These are phyloP conservation scores for Chamaecrista fasciculata DNA, from an alignment of 306 rosid genomes.

Conservation along the genomic window DNA sequence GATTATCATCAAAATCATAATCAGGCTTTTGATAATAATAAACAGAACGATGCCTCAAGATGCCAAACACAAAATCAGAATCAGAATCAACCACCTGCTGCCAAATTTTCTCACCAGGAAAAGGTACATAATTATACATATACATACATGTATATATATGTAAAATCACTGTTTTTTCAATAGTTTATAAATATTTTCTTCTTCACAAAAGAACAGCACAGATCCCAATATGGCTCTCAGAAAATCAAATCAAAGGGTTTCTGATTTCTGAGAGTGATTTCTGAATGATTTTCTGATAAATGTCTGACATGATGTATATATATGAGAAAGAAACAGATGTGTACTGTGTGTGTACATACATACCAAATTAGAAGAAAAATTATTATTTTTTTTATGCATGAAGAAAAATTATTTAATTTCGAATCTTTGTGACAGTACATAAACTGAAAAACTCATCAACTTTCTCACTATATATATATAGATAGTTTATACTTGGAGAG, in stretches of 20 bases:
- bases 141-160: too few relatives aligned
- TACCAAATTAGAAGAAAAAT: not conserved
- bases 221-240: constrained; percentile 81
- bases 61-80: constrained; percentile 42
- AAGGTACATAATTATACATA: too few relatives aligned
- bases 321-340: constrained; percentile 27
- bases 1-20: constrained; percentile 25
- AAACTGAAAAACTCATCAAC: too few relatives aligned
- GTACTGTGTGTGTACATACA: not conserved
- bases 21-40: constrained; percentile 38
- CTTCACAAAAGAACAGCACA: constrained; percentile 53
- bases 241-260: constrained; percentile 68
- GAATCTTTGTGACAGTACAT: constrained; percentile 88
- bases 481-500: constrained; percentile 28
- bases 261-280: constrained; percentile 75
- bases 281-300: constrained; percentile 73
- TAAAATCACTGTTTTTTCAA: constrained; percentile 22
- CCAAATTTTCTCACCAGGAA: constrained; percentile 57
- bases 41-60: constrained; percentile 44
- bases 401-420: constrained; percentile 35
- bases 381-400: not conserved
- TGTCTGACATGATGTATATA: constrained; percentile 49
- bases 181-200: constrained; percentile 48
- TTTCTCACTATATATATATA: constrained; percentile 29
- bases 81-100: constrained; percentile 51